Base-by-base conservation (phyloP, 1,284 basidiomycete genomes). In the Somion occarium region DNA sequence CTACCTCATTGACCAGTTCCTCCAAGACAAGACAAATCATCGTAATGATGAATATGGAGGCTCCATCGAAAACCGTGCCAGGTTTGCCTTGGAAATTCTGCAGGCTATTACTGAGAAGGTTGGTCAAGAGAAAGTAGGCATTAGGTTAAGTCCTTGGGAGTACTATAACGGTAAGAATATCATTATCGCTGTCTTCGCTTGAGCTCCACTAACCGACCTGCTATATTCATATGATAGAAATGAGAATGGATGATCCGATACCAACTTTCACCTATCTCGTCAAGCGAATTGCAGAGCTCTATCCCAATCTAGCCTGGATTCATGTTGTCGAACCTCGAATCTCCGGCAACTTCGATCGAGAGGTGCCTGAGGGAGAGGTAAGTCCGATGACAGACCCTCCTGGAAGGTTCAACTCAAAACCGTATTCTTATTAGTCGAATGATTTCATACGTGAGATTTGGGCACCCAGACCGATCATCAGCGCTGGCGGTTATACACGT, bases 31-130 rank as follows among this genome's bases (percentile, higher is more conserved):
- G 0, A 53, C 70, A 42, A 82, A 82, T 65, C 64, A 73, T 34
- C 74, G 80, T 27, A 77, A 73, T 7, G 82, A 84, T 62, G 65
- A 71, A 27, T 84, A 80, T 61, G 80, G 81, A 15, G 81, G 80
- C 3, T 68, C 69, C 3, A 51, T 78, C 19, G 75, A 78, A 61
- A 80, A 80, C 58, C 69, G 80, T 24, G 55, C 65, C 2, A 64
- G 73, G 12, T 82, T 83, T 49, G 55, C 68, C 2, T 65, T 79
- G 53, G 69, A 70, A 56, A 68, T 80, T 12, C 64, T 79, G 1
- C 69, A 76, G 19, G 72, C 74, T 1, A 58, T 76, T 0, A 64
- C 61, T 3, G 59, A 69, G 5, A 67, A 64, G 0, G 57, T 77
- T 13, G 75, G 75, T 1, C 27, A 5, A 7, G 56, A 60, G n/a